Base-by-base conservation (phyloP, 1,284 basidiomycete species). In the Tausonia pullulans region DNA sequence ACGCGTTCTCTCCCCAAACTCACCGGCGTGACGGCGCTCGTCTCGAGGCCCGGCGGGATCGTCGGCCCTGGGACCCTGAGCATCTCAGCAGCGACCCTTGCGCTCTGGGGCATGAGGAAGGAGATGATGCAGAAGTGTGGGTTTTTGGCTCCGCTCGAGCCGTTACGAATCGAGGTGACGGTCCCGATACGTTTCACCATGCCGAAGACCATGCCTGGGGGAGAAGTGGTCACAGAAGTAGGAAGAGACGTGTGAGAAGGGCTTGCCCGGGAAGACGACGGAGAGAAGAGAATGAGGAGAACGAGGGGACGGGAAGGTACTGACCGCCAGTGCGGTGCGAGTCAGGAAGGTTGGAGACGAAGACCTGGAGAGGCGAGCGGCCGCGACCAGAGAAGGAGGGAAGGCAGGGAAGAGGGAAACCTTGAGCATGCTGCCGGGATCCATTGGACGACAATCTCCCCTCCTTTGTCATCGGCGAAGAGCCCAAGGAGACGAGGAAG, bases 101-200 rank as follows among this genome's bases (percentile, higher is more conserved):
- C 60, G 3, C 14, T 11, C 6, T 40, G 7, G 14, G 51, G 13
- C 3, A 11, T 54, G 5, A 51, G 60, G 60, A 61, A 61, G 13
- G 50, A 51, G 51, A 61, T 61, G 50, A 53, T 61, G n/a, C 11
- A n/a, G 14, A 61, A 61, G 41, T 61, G 60, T 3, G 60, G 60
- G n/a, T 61, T 61, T 40, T 27, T 11, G 13, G 60, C 48, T 8
- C 60, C 60, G 40, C 46, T 50, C 7, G 50, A 53, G n/a, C 60
- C 60, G 10, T 61, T 61, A 14, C 60, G 9, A 11, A 61, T 61
- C 5, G 40, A 44, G 5, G 60, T 61, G 3, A 61, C 41, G 9
- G 49, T 27, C 11, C 60, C 60, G 1, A 61, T 27, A 3, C 50
- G n/a, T 4, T 53, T 52, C 5, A 61, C 60, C 51, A 61, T 61